Evolutionary conservation across 208 protist genomes (phyloP), one percentile per base, ranked within the genome.

Genomic region (Acanthamoeba castellanii): DNA sequence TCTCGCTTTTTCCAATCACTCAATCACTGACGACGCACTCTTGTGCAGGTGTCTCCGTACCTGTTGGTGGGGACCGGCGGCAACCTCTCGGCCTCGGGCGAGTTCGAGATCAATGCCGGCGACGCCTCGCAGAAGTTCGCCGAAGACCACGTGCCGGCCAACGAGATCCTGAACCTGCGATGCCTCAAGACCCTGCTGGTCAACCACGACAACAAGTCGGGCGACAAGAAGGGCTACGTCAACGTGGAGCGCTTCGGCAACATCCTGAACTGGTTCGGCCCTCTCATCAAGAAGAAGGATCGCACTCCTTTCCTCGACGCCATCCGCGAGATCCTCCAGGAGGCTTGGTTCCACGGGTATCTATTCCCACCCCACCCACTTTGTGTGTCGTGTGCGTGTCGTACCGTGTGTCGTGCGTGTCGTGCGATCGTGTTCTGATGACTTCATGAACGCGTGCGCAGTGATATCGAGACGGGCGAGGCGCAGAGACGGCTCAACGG

Each of bases 211-310:
- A 81, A 7, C 72, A 81, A 50, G 42, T 81, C 72, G 72, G 61
- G 61, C 57, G 45, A 91, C 45, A 20, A n/a, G 30, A 30, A 32
- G 90, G 30, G 37, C 78, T 34, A 95, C 59, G 89, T 95, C 9
- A 66, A 27, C 8, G 94, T 95, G 52, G 94, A 96, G 72, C 76
- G 95, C 52, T 96, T 96, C 74, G 96, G 96, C 61, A 96, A 96
- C 30, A 89, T 96, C 32, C 88, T 95, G 52, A 85, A 88, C 42
- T 96, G 96, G 96, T 96, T 96, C 87, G 96, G 96, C 32, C 94
- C 90, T 42, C 55, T 96, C 0, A 72, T 91, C 30, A 88, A 93
- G 50, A 90, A 93, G 42, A 50, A 37, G 32, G 42, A 81, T 14
- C 37, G 1, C 16, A 30, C 72, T 42, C 32, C 32, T 9, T 52